Percentiles rank a stretch among this genome's conserved stretches.
phyloP scores from a whole-genome alignment of 1,139 yeast species.

The Suhomyces kunorum region DNA sequence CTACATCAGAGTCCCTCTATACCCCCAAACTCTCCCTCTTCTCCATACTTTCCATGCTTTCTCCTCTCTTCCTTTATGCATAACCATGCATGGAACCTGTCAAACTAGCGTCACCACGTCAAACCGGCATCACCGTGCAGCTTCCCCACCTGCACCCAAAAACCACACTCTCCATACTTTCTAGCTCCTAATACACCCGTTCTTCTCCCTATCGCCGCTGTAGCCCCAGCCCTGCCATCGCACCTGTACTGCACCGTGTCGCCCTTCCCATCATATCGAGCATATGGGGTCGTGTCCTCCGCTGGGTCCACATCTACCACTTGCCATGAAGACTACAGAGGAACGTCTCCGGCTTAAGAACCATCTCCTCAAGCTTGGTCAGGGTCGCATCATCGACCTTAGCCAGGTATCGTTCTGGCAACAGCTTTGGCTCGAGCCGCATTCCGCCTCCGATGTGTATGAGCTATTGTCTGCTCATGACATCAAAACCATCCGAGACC shows the following conservation, averaged over 20 bases:
- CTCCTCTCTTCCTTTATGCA: background rate
- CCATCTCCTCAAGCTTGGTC: slow-evolving; percentile 66
- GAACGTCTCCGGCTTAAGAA: slow-evolving; percentile 62
- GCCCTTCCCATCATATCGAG: background rate
- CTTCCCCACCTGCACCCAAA: background rate
- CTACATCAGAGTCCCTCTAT: too few species aligned
- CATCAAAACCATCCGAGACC: slow-evolving; percentile 58
- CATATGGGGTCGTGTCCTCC: background rate
- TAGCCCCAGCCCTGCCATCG: background rate
- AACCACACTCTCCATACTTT: background rate
- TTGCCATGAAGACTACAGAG: slow-evolving; percentile 67
- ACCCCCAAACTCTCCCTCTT: too few species aligned
- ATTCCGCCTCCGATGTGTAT: slow-evolving; percentile 47
- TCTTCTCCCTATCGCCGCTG: background rate
- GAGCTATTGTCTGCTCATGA: slow-evolving; percentile 53
- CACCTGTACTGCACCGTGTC: background rate
- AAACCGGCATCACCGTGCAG: background rate
- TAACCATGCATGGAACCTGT: background rate
- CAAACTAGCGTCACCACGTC: background rate
- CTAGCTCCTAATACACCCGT: background rate
- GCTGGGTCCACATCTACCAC: background rate
- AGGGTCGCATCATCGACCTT: slow-evolving; percentile 48
- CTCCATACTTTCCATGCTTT: background rate
- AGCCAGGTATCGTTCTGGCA: slow-evolving; percentile 56
- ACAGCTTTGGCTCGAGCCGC: slow-evolving; percentile 35